Evolutionary conservation across 768 basidiomycete genomes (phyloP), one percentile per base, ranked within the genome.

Genomic region (Panaeolus papilionaceus): DNA sequence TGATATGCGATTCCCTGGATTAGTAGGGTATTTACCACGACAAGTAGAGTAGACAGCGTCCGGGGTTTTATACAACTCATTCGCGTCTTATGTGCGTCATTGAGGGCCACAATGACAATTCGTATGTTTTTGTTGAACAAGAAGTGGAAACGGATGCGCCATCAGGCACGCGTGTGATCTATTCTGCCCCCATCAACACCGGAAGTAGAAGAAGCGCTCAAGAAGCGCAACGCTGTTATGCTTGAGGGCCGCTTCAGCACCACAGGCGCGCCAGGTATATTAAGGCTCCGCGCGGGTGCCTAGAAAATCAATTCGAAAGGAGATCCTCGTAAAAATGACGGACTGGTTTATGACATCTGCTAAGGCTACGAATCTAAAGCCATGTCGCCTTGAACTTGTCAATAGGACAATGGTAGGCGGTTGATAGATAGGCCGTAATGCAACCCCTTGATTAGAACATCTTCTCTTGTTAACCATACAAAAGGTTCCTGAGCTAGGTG

Each of bases 151-250:
- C 6, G 7, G 7, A 8, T 54, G 51, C 12, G 51, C 26, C 51
- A 54, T 54, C 51, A 54, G 51, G 51, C 51, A 54, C 51, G 28
- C 28, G 51, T 54, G 28, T 54, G 51, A 54, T 54, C 51, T 33
- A 14, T 54, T 54, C 28, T 54, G 51, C 51, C 51, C 49, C 51
- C 51, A 54, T 54, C 51, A 54, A 54, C 12, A 54, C 28, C 51
- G 8, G 23, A 54, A 54, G 3, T 54, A 20, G 26, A 33, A 54
- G 51, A 54, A 54, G 51, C 51, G 51, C 51, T 54, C 51, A 54
- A 54, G 51, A 54, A 54, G 51, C 51, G 51, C 51, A 54, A 47
- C 45, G 23, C 23, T 23, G 23, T 23, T 23, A 23, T 23, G 45
- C 28, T 54, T 33, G 26, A 54, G 28, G 33, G 51, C 51, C 51